Evolutionary conservation across 2,329 filamentous ascomycete genomes (phyloP), one percentile per base, ranked within the genome.

Genomic region (Aspergillus fijiensis): DNA sequence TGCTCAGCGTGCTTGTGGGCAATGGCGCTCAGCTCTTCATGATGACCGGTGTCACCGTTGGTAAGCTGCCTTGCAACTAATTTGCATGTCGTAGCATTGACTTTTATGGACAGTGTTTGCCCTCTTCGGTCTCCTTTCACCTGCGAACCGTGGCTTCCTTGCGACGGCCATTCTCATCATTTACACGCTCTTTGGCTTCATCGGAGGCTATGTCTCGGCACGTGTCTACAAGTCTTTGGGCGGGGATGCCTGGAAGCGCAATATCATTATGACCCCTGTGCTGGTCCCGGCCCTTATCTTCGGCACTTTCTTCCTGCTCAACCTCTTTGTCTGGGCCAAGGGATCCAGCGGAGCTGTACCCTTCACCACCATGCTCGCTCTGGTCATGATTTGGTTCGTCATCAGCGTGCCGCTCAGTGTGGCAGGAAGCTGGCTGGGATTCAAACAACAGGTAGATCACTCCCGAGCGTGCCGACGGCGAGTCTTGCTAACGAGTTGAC

Each of bases 11-110:
- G 6, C 84, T 99, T 64, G 84, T 97, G 48, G 95, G 95, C 60
- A 98, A 96, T 72, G 95, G 95, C 62, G 92, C 91, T 11, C 95
- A 99, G 78, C 86, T 99, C 3, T 98, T 99, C 76, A 92, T 96
- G 75, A 99, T 99, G 94, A 91, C 93, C 2, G 95, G 92, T 33
- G 88, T 93, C 72, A 98, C 95, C 51, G 96, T 99, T 69, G 76
- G 81, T 83, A 77, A 62, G 78, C 74, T 53, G 23, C 5, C 12
- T 5, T 19, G 16, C 11, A 5, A 42, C 49, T 11, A n/a, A 50
- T 2, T 29, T 55, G 16, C 3, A 27, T 19, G 0, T 29, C 29
- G 5, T 25, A 12, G 48, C 58, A 55, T 60, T 68, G n/a, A 68
- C 58, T 50, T 23, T 29, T 7, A 29, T 69, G 25, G 49, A 5